Evolutionary conservation across 352 stramenopile species (phyloP).

Genomic region (Phytophthora hybrid): DNA sequence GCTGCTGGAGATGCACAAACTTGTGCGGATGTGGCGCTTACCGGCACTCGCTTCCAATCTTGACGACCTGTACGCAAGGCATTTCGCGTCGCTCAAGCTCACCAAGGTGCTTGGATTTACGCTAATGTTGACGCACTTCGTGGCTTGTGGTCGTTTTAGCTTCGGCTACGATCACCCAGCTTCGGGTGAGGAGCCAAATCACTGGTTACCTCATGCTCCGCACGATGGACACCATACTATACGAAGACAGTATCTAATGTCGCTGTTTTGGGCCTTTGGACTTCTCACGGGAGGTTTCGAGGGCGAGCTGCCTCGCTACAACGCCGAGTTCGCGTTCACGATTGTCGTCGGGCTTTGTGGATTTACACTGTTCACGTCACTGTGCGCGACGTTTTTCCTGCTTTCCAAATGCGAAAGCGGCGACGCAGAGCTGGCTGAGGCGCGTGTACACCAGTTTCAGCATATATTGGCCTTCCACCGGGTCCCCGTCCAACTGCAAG

Average conservation of each 20-base stretch:
- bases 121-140: slow-evolving; percentile 57
- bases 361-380: slow-evolving; percentile 74
- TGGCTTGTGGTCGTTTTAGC: slow-evolving; percentile 60
- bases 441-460: slow-evolving; percentile 72
- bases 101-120: slow-evolving; percentile 62
- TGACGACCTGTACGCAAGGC: slow-evolving; percentile 70
- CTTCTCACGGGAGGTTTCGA: slow-evolving; percentile 67
- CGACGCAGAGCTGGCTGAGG: slow-evolving; percentile 62
- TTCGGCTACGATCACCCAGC: slow-evolving; percentile 53
- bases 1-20: slow-evolving; percentile 65
- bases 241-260: slow-evolving; percentile 55
- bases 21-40: slow-evolving; percentile 58
- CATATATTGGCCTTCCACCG: slow-evolving; percentile 74
- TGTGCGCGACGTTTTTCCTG: slow-evolving; percentile 81
- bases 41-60: slow-evolving; percentile 63
- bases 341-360: slow-evolving; percentile 63
- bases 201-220: slow-evolving; percentile 57
- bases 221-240: slow-evolving; percentile 19
- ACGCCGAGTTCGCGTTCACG: slow-evolving; percentile 67
- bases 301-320: slow-evolving; percentile 61
- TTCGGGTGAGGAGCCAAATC: slow-evolving; percentile 37
- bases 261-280: slow-evolving; percentile 75
- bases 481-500: slow-evolving; percentile 56
- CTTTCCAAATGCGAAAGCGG: slow-evolving; percentile 76
- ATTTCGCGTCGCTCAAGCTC: slow-evolving; percentile 70